Evolutionary conservation across 139 green algal species (phyloP), one percentile per base, ranked within the genome.

Genomic region (Eudorina sp.): DNA sequence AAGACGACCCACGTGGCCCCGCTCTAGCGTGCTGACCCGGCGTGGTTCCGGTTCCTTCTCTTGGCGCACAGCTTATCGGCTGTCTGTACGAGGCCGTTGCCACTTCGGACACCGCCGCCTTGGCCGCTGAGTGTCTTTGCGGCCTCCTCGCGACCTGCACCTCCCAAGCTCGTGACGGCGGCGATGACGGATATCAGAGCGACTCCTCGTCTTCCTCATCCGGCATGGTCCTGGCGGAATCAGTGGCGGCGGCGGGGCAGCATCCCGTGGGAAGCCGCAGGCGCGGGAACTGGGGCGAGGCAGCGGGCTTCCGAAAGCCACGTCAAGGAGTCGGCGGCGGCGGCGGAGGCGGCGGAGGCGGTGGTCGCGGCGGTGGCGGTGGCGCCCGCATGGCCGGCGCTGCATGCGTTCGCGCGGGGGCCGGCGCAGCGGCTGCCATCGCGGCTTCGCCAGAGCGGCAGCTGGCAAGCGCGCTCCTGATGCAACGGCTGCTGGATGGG

Each of bases 401-500:
- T 29, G 51, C 1, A 16, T 31, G 53, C 72, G 34, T 8, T 27
- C 36, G 29, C 40, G 45, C 0, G 1, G 16, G 27, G 0, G 36
- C 13, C 73, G 6, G 45, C 73, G 4, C 1, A 19, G 29, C 3
- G 2, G 16, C 8, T 1, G 9, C 18, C 11, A 41, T 29, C 7
- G 27, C 31, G 27, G 21, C n/a, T n/a, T n/a, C 73, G 36, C 38
- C 78, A 8, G 78, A 85, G 55, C 55, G 78, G 55, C 55, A 75
- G 78, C 55, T 85, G 4, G 40, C 78, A 0, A 58, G 5, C 29
- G 38, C 58, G 55, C 55, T 85, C 55, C 78, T 85, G 78, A 5
- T 75, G 55, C 78, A 85, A 13, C 78, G 78, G 36, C 40, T 85
- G 51, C 34, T 85, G 40, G 78, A 85, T 4, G 78, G 78, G 14